Base-by-base conservation (phyloP, 2,329 filamentous ascomycete genomes). In the Colletotrichum karsti region DNA sequence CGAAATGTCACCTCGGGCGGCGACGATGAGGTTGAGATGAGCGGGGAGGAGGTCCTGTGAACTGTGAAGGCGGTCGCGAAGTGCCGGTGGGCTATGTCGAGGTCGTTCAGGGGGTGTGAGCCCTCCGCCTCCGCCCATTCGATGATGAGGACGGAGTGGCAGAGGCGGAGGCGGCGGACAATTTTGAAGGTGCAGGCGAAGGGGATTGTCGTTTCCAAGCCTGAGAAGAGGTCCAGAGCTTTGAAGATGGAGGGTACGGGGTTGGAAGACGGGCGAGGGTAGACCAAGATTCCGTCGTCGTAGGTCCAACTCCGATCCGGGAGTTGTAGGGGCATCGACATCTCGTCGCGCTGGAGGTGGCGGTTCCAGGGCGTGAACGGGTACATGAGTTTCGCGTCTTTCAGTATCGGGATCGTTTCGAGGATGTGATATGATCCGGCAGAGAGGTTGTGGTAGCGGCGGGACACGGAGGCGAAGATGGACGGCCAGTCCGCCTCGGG, bases 21-120 rank as follows among this genome's bases (percentile, higher is more conserved):
- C 22, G 4, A 18, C 7, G 13, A 12, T 12, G 39, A 8, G 1
- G 10, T 13, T 15, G 13, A n/a, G n/a, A 50, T n/a, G 42, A 66
- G 57, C 7, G 56, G 41, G 7, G 48, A 67, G 28, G 46, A 56
- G 10, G 28, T 54, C 30, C 18, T 30, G 10, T 46, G 53, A 8
- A 91, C 77, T 69, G 89, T 85, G 73, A 87, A 90, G 1, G 85
- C 86, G 2, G 87, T 89, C 6, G 87, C 88, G 73, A 87, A 90
- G 75, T 91, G 88, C 5, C 85, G 82, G 75, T 87, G 84, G 1
- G 87, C 84, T 1, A 79, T 78, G 69, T 86, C 85, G 53, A 78
- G 77, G 63, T 84, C 82, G 73, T 87, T 86, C 22, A 86, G 75
- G 74, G 84, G 82, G 73, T 87, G 83, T 69, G 83, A 87, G 1